Percentiles rank a stretch among this genome's conserved stretches.
These are phyloP conservation scores for Ganoderma boninense DNA, from an alignment of 1,284 basidiomycete genomes.

Conservation along the genomic window DNA sequence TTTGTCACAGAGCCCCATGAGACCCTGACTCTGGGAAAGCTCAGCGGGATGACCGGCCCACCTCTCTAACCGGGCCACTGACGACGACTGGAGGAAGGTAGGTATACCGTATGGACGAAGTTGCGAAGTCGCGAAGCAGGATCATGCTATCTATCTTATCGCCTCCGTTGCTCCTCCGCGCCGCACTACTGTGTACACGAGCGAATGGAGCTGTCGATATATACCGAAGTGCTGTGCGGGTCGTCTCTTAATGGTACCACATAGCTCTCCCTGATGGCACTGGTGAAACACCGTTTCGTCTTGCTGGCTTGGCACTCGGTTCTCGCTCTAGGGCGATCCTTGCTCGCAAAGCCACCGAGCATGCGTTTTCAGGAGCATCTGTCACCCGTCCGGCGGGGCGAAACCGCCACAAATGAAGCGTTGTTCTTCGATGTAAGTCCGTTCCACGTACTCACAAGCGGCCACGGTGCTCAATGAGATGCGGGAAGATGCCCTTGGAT, in stretches of 20 bases:
- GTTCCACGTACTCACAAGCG: background rate
- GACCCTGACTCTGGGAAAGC: background rate
- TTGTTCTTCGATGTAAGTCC: constrained; percentile 41
- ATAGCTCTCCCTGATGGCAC: background rate
- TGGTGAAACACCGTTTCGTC: background rate
- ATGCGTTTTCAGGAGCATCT: constrained; percentile 21
- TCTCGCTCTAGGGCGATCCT: background rate
- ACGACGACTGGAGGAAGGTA: background rate
- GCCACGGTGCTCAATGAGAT: background rate
- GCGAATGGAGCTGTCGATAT: background rate
- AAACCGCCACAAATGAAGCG: constrained; percentile 29
- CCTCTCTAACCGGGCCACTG: background rate
- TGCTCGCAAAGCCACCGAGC: constrained; percentile 7
- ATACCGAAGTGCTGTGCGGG: background rate
- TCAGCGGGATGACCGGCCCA: background rate
- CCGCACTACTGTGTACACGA: background rate
- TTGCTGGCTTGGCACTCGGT: constrained; percentile 2
- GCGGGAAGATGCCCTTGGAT: constrained; percentile 50
- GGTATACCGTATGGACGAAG: constrained; percentile 14
- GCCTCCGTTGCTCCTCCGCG: constrained; percentile 16
- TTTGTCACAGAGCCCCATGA: background rate
- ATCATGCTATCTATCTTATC: constrained; percentile 30
- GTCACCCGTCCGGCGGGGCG: constrained; percentile 18
- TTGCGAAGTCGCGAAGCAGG: constrained; percentile 20
- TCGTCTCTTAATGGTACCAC: background rate